Base-by-base conservation (phyloP, 2,329 filamentous ascomycete species). In the Chaetomium sp. region DNA sequence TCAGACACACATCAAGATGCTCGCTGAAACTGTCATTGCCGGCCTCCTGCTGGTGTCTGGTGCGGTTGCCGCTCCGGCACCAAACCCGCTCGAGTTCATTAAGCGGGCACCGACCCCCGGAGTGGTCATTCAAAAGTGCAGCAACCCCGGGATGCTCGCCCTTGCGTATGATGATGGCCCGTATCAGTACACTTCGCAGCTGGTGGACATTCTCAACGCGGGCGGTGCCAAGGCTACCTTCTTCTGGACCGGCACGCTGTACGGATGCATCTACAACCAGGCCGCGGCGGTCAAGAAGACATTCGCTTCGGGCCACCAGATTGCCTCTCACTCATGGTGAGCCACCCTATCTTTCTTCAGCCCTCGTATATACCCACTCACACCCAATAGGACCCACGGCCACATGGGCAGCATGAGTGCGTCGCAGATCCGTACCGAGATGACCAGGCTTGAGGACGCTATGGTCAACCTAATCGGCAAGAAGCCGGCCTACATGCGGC, bases 161-260 rank as follows among this genome's bases (percentile, higher is more conserved):
- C 77, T 85, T n/a, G 82, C 82, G 1, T 84, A 82, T 66, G 83
- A 85, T 62, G 83, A 85, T 60, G 82, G 82, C 0, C 83, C 83
- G 1, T 82, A 80, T 65, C 72, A 77, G 61, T 84, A 81, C 70
- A 85, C 82, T 0, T 76, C 73, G 2, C 74, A 76, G 54, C 74
- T 85, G 1, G 75, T 86, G n/a, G 81, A 85, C 69, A 81, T 79
- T 19, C 76, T 86, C 21, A 77, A 83, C 69, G 71, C 72, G 3
- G 79, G 78, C 7, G 79, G 77, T 8, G 82, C 79, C 50, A 84
- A 83, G 71, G 83, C 78, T 6, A 85, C 82, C 2, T 85, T 84
- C 73, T 85, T 84, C 75, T 79, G 79, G 71, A 83, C 81, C 0
- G 81, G 81, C 1, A 83, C 80, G 0, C 75, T 83, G 27, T 82